Base-by-base conservation (phyloP, 2,329 filamentous ascomycete genomes). In the Aspergillus sojae region DNA sequence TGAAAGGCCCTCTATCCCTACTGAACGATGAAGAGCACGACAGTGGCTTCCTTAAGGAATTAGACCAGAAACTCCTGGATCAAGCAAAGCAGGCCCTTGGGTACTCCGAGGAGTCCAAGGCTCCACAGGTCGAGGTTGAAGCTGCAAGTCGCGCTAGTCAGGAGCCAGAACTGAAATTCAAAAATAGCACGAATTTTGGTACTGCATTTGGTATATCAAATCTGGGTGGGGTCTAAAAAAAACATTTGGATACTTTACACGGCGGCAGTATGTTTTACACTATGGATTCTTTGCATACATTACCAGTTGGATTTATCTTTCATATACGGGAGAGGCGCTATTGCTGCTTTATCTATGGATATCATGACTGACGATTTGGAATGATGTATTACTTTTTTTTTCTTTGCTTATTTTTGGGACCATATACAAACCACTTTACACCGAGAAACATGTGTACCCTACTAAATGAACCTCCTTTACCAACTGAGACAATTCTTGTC, bases 161-260 rank as follows among this genome's bases (percentile, higher is more conserved):
- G 32, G 75, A 77, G 30, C 71, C 75, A 21, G 77, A 79, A 68
- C 69, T 81, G 62, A 80, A 75, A 65, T 77, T 82, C 68, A 81
- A 75, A 66, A 78, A 78, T 30, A 78, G 77, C 19, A 81, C 77
- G 21, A 82, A 82, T 70, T 82, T 83, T 73, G 81, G 80, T n/a
- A 80, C 79, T 61, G 81, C 79, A 5, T 82, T 80, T 76, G 80
- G 81, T 52, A 67, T 52, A 65, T 70, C 11, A 67, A 69, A 32
- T 26, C 55, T n/a, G 23, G 46, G 30, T 36, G 55, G 45, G 32
- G 52, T 57, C 34, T 60, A 54, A 21, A 36, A 53, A 16, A 5
- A 28, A 28, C 26, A n/a, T 53, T 60, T 60, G 58, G 48, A 43
- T 26, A 26, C 23, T 41, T 50, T 54, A 32, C 50, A 43, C 46